Base-by-base conservation (phyloP, 1,284 basidiomycete species). In the Abortiporus biennis region DNA sequence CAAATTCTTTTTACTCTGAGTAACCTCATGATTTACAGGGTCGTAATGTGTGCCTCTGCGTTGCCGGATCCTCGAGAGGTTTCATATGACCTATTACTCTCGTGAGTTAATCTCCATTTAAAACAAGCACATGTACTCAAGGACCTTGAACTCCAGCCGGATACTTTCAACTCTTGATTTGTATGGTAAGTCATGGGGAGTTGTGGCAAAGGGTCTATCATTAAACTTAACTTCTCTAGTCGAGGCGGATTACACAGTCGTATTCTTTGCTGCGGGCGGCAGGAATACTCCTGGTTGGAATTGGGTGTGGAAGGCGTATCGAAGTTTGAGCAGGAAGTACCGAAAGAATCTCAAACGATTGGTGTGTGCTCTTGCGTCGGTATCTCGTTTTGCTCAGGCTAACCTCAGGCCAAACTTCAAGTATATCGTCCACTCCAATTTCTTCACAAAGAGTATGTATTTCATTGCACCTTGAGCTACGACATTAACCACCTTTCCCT, bases 291-390 rank as follows among this genome's bases (percentile, higher is more conserved):
- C 89, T 6, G 74, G 76, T 27, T 91, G 89, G 89, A 88, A 82
- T 49, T 92, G 88, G 88, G 75, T 92, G 23, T 92, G 89, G 89
- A 89, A 88, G 54, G 85, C 87, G 1, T 91, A 92, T 58, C 72
- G 86, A 21, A 83, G 82, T 55, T 64, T 91, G 30, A 85, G 74
- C 56, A 68, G 87, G 41, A 90, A 89, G 61, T 92, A 90, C 57
- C 76, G 90, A 42, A 92, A 92, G 67, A 90, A 92, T 56, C 63
- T 92, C 45, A 92, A 92, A 61, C 78, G 78, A 56, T 57, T 92
- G 62, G 85, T 85, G 46, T 47, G 78, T 58, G 27, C 23, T 24
- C 36, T 48, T 20, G 33, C 41, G 11, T 35, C 27, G 27, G 21
- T 33, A 11, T 35, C 31, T 36, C 19, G 29, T 24, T 42, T 9